Conservation (phyloP, 441 rosid species). For the Aquilaria agallochum region DNA sequence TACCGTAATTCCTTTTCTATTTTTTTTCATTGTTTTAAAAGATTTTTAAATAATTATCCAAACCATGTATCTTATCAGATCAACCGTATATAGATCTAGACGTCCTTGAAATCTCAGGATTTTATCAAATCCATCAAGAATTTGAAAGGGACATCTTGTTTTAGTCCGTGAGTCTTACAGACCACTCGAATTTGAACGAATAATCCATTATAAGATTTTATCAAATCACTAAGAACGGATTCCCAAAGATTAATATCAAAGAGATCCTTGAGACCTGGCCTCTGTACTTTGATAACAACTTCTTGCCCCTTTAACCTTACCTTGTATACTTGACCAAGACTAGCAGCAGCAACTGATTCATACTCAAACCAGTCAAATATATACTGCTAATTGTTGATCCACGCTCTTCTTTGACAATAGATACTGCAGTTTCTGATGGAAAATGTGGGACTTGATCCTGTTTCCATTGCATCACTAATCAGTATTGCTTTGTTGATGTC, state of each 20-base stretch:
- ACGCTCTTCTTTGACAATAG: constrained; percentile 92
- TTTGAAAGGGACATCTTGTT: too few species aligned
- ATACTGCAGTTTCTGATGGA: constrained; percentile 78
- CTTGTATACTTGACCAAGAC: constrained; percentile 98
- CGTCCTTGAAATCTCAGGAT: too few species aligned
- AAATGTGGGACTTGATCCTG: constrained; percentile 99
- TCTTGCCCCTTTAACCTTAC: constrained; percentile 90
- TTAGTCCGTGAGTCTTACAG: too few species aligned
- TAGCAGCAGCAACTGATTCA: constrained; percentile 73
- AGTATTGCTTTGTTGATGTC: constrained; percentile 89
- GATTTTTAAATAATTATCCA: too few species aligned
- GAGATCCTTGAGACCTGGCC: constrained; percentile 95
- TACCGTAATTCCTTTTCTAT: too few species aligned
- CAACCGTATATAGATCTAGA: too few species aligned
- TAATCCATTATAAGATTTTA: too few species aligned
- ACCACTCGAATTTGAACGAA: too few species aligned
- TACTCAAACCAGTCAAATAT: constrained; percentile 76
- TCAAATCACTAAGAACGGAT: too few species aligned
- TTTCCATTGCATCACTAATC: constrained; percentile 97
- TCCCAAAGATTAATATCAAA: constrained; percentile 44
- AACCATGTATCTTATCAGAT: too few species aligned
- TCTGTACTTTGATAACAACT: constrained; percentile 90
- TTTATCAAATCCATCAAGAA: too few species aligned
- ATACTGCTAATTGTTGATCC: constrained; percentile 60
- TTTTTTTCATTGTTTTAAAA: too few species aligned